Evolutionary conservation across 805 yeast species (phyloP).

Genomic region (Clavispora fructus): DNA sequence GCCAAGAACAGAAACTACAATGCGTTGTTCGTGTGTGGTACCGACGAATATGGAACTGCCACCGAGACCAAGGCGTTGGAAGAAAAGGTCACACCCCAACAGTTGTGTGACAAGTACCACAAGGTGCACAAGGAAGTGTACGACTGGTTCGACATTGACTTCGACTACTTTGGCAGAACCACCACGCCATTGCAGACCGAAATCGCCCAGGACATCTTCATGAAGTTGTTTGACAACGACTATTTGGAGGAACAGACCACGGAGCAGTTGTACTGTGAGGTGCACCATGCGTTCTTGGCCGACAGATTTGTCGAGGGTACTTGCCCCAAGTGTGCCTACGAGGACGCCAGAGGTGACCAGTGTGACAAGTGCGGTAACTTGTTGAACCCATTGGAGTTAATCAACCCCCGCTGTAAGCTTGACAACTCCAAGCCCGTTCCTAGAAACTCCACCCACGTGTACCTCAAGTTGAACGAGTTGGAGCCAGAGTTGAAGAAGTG

Average conservation of each 20-base stretch:
- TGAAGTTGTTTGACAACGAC: constrained; percentile 68
- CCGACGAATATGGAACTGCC: constrained; percentile 99
- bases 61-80: constrained; percentile 97
- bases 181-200: constrained; percentile 88
- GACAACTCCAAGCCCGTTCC: constrained; percentile 80
- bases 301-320: constrained; percentile 97
- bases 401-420: constrained; percentile 92
- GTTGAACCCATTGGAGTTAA: constrained; percentile 87
- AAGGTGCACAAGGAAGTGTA: constrained; percentile 82
- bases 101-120: constrained; percentile 88
- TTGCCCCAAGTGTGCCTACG: constrained; percentile 92
- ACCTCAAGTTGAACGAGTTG: constrained; percentile 75
- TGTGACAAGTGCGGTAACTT: constrained; percentile 94
- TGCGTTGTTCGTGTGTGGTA: constrained; percentile 86
- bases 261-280: constrained; percentile 87
- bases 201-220: constrained; percentile 90
- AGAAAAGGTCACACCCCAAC: constrained; percentile 82
- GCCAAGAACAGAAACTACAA: constrained; percentile 85
- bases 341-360: constrained; percentile 98
- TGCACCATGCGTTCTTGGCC: constrained; percentile 86
- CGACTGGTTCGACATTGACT: constrained; percentile 94
- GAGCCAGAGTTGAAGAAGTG: constrained; percentile 72
- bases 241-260: constrained; percentile 80
- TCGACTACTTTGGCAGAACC: constrained; percentile 95
- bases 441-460: constrained; percentile 78